A percentile compares a stretch with the other conserved stretches of the same genome.
Evolutionary conservation across 768 basidiomycete genomes (phyloP).

Genomic region (Leucocoprinus leucothites): DNA sequence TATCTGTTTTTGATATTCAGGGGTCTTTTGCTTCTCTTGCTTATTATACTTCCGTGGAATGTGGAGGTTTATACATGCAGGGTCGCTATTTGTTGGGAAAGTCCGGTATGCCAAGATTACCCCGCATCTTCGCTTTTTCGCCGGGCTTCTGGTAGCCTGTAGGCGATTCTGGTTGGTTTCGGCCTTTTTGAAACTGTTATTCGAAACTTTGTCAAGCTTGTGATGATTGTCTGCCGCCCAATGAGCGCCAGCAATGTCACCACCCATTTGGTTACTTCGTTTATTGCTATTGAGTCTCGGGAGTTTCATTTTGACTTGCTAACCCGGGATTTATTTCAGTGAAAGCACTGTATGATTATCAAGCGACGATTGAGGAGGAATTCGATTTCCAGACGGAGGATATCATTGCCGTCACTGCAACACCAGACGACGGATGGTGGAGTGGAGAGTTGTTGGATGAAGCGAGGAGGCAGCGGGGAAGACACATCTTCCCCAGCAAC

Average conservation of each 20-base stretch:
- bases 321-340: slow-evolving; percentile 40
- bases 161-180: too few species aligned
- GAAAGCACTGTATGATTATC: slow-evolving; percentile 87
- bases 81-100: too few species aligned
- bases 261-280: background rate
- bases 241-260: too few species aligned
- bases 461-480: slow-evolving; percentile 61
- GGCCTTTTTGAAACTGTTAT: too few species aligned
- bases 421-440: slow-evolving; percentile 99
- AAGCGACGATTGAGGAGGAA: slow-evolving; percentile 84
- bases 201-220: too few species aligned
- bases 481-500: slow-evolving; percentile 85
- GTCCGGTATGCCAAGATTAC: too few species aligned
- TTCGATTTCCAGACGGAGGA: slow-evolving; percentile 96
- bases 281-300: background rate
- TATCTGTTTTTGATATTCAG: background rate
- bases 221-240: too few species aligned
- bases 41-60: too few species aligned
- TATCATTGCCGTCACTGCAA: slow-evolving; percentile 92
- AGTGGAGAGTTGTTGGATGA: slow-evolving; percentile 85
- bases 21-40: background rate
- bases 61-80: too few species aligned
- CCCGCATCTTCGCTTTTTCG: too few species aligned
- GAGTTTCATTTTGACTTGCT: background rate
- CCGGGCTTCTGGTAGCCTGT: too few species aligned